Evolutionary conservation across 257 asterid genomes (phyloP).

Genomic region (Solanum chiquidenum): DNA sequence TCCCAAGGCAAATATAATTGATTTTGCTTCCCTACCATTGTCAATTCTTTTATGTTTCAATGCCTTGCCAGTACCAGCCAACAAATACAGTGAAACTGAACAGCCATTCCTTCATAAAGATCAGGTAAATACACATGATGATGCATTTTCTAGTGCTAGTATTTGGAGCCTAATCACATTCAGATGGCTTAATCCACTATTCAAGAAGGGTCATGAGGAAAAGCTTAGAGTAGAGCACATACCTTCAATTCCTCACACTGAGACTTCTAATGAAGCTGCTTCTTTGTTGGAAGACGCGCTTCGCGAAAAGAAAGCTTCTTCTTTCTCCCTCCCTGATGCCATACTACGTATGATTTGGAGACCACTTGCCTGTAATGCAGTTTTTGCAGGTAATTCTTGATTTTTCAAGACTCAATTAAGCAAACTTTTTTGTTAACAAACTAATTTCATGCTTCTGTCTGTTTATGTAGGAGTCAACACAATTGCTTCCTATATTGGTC

Average conservation of each 20-base stretch:
- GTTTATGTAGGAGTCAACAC: constrained; percentile 55
- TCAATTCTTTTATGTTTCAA: constrained; percentile 35
- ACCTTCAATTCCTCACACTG: constrained; percentile 50
- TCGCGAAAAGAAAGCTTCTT: constrained; percentile 28
- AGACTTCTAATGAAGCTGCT: constrained; percentile 59
- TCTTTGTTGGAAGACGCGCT: constrained; percentile 53
- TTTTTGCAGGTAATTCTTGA: constrained; percentile 58
- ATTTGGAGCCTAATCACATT: constrained; percentile 63
- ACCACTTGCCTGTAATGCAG: constrained; percentile 53
- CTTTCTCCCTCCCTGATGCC: constrained; percentile 40
- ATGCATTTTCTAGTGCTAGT: constrained; percentile 51
- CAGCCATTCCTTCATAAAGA: constrained; percentile 34
- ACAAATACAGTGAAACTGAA: constrained; percentile 12
- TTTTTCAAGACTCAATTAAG: not conserved
- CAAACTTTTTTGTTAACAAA: not conserved
- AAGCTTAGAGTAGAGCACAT: constrained; percentile 40
- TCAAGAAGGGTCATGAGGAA: constrained; percentile 34
- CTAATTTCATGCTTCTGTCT: not conserved
- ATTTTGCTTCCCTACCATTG: constrained; percentile 43
- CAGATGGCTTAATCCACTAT: constrained; percentile 75
- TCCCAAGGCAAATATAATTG: constrained; percentile 23
- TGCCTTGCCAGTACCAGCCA: constrained; percentile 8
- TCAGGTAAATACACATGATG: constrained; percentile 1
- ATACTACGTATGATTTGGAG: constrained; percentile 29
- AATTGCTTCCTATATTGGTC: constrained; percentile 66